phyloP scores from a whole-genome alignment of 495 filamentous ascomycete genomes.

The Physcia stellaris region DNA sequence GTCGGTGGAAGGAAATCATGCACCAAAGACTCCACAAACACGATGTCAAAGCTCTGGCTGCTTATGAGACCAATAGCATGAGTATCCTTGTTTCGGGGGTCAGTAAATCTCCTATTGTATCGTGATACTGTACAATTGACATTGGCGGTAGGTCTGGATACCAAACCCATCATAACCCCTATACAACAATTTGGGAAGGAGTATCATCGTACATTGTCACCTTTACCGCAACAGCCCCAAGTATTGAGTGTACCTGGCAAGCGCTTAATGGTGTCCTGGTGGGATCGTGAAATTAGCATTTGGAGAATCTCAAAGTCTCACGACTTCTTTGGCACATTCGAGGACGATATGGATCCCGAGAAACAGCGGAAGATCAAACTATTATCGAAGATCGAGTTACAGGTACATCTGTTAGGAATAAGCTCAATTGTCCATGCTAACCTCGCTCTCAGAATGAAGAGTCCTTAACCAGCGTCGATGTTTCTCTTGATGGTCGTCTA shows the following conservation, averaged over 20 bases:
- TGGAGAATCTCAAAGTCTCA: constrained; percentile 37
- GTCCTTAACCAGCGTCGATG: constrained; percentile 66
- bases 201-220: constrained; percentile 61
- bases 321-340: background rate
- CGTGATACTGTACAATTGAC: too few species aligned
- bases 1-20: constrained; percentile 70
- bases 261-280: constrained; percentile 78
- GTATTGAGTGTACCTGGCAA: constrained; percentile 55
- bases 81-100: constrained; percentile 89
- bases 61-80: constrained; percentile 68
- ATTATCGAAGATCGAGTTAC: constrained; percentile 20
- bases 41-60: constrained; percentile 90
- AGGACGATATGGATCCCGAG: background rate
- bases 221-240: constrained; percentile 62
- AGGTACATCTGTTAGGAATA: too few species aligned
- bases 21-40: constrained; percentile 75
- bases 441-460: constrained; percentile 50
- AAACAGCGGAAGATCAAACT: constrained; percentile 19
- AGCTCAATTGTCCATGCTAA: background rate
- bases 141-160: constrained; percentile 79
- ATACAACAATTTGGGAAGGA: constrained; percentile 70
- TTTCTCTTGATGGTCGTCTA: constrained; percentile 59
- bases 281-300: constrained; percentile 76
- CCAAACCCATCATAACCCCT: constrained; percentile 65
- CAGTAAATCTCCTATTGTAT: too few species aligned